Evolutionary conservation across 2,329 filamentous ascomycete species (phyloP), one percentile per base, ranked within the genome.

Genomic region (Aspergillus amoenus): DNA sequence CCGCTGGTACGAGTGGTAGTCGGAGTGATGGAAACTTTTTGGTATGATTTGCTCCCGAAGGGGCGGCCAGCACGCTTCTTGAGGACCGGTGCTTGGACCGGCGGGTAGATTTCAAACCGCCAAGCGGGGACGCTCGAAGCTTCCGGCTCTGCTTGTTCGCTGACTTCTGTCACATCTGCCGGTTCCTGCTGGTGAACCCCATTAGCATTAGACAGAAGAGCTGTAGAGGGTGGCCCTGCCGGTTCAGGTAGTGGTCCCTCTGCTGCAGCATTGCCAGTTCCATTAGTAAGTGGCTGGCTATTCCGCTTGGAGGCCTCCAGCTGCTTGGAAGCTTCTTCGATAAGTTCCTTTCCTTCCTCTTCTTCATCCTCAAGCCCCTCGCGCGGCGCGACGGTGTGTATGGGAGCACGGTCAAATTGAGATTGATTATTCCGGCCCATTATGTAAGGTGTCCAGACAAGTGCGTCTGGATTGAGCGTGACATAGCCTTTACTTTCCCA

Each of bases 391-490:
- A 97, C 90, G 1, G 93, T 89, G 62, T 91, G 93, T 55, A 97
- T 79, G 5, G 90, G 90, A 5, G 88, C 90, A 49, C 92, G 84
- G 69, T 96, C 91, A 66, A 94, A 93, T 66, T 91, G 90, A 4
- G 88, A 88, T 37, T 89, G 85, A 64, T 89, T 93, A 72, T 85
- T 88, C 45, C 91, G 86, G 24, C 94, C 93, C 92, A 97, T 97
- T 42, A 97, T 87, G 71, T 96, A 99, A 0, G 94, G 94, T 13
- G 93, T 97, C 94, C 94, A 99, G 11, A 93, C 88, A 24, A 99
- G 81, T 17, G 87, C 87, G 44, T 88, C 86, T 0, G 89, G 85
- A 63, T 94, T 89, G 37, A 99, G 84, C 66, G 87, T 89, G 21
- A 96, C 90, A 64, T 96, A 95, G 9, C 88, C 87, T 70, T 97